Conservation (phyloP, 257 asterid genomes). For the Solanum clarkiae region DNA sequence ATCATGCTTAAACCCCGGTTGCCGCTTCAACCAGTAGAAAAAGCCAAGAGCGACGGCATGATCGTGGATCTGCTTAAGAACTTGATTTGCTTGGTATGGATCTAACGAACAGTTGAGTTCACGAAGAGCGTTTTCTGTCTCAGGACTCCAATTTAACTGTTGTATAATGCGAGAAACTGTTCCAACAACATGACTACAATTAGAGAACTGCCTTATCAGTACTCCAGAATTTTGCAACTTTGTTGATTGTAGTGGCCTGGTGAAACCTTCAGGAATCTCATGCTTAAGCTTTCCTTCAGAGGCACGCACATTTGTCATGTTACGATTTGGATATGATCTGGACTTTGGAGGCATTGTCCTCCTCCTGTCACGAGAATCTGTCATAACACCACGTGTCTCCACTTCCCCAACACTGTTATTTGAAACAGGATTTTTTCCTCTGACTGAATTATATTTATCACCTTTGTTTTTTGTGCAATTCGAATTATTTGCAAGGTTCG, state of each 20-base stretch:
- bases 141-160: slow-evolving; percentile 62
- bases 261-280: slow-evolving; percentile 28
- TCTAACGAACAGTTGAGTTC: slow-evolving; percentile 49
- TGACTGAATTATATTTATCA: slow-evolving; percentile 26
- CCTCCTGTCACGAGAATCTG: slow-evolving; percentile 22
- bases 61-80: slow-evolving; percentile 78
- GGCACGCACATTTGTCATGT: slow-evolving; percentile 18
- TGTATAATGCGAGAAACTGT: slow-evolving; percentile 44
- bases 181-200: slow-evolving; percentile 35
- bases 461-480: slow-evolving; percentile 19
- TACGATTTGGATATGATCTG: slow-evolving; percentile 26
- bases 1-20: slow-evolving; percentile 82
- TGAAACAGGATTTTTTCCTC: slow-evolving; percentile 14
- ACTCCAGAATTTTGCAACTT: slow-evolving; percentile 17
- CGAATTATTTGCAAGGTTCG: slow-evolving; percentile 9
- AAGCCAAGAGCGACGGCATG: slow-evolving; percentile 61
- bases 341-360: slow-evolving; percentile 38
- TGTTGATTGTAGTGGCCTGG: slow-evolving; percentile 26
- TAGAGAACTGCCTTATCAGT: slow-evolving; percentile 21
- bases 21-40: slow-evolving; percentile 75
- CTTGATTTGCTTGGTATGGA: slow-evolving; percentile 86
- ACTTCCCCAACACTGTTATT: slow-evolving; percentile 14
- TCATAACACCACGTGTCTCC: slow-evolving; percentile 9
- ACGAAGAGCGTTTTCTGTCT: slow-evolving; percentile 56
- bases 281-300: slow-evolving; percentile 28